A percentile compares a stretch with the other conserved stretches of the same genome.
Evolutionary conservation across 805 yeast species (phyloP).

Genomic region (Schizosaccharomyces osmophilus): DNA sequence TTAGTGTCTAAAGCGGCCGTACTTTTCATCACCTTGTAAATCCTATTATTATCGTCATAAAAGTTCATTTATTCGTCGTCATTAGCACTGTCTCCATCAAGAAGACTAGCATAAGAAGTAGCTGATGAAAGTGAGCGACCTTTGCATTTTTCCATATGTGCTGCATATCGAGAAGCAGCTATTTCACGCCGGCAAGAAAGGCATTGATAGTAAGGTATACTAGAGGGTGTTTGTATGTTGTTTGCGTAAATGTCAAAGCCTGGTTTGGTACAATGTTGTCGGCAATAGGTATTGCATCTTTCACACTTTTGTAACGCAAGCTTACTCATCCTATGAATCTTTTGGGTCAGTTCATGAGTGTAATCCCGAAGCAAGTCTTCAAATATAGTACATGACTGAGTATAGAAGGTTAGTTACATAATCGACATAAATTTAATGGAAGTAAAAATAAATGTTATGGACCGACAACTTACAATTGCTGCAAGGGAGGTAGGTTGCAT

Average conservation of each 20-base stretch:
- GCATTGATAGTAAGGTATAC: constrained; percentile 1
- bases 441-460: not conserved
- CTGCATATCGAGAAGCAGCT: constrained; percentile 2
- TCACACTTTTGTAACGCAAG: not conserved
- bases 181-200: not conserved
- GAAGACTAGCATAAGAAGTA: not conserved
- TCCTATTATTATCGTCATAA: too few species aligned
- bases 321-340: not conserved
- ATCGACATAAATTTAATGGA: too few species aligned
- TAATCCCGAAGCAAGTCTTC: not conserved
- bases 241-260: not conserved
- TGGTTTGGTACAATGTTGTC: not conserved
- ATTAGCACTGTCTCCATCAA: not conserved
- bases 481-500: not conserved
- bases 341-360: not conserved
- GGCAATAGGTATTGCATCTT: not conserved
- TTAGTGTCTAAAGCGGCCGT: too few species aligned
- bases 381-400: not conserved
- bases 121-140: not conserved
- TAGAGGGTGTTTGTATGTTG: not conserved
- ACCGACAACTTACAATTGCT: not conserved
- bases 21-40: too few species aligned
- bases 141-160: constrained; percentile 2
- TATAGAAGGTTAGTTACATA: not conserved
- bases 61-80: not conserved